These are phyloP conservation scores for Botryotinia convoluta DNA, from an alignment of 2,329 filamentous ascomycete species.

Conservation along the genomic window DNA sequence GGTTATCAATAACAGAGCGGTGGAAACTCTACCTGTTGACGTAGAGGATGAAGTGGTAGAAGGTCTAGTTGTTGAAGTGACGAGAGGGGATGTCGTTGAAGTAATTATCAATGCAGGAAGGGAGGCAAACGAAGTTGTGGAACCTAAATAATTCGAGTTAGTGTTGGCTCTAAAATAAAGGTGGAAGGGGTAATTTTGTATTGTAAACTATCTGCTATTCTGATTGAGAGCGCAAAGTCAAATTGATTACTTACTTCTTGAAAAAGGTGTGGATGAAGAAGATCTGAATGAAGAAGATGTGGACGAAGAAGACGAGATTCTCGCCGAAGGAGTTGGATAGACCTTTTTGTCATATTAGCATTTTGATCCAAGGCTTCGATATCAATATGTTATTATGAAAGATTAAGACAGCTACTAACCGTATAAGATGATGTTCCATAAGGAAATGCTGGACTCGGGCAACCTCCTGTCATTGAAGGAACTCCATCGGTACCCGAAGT, in stretches of 20 bases:
- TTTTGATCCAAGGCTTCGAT: not conserved
- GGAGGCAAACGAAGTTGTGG: not conserved
- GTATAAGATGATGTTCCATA: not conserved
- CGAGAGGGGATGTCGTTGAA: not conserved
- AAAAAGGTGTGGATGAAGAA: not conserved
- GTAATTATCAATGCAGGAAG: not conserved
- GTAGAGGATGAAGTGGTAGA: not conserved
- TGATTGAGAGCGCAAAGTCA: not conserved
- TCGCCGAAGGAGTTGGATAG: not conserved
- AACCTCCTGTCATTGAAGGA: conserved; percentile 24
- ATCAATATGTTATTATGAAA: not conserved
- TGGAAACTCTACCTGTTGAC: not conserved
- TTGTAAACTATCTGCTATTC: not conserved
- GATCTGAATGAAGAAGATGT: not conserved
- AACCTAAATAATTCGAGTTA: not conserved
- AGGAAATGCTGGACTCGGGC: conserved; percentile 12
- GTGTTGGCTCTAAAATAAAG: not conserved
- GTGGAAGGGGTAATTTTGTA: not conserved
- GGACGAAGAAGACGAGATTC: not conserved
- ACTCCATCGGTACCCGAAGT: conserved; percentile 25
- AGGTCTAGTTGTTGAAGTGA: not conserved
- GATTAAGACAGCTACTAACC: not conserved
- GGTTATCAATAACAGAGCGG: not conserved
- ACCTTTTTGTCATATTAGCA: not conserved
- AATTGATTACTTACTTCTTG: not conserved